phyloP scores from a whole-genome alignment of 2,329 filamentous ascomycete species.

The Pseudogymnoascus verrucosus region DNA sequence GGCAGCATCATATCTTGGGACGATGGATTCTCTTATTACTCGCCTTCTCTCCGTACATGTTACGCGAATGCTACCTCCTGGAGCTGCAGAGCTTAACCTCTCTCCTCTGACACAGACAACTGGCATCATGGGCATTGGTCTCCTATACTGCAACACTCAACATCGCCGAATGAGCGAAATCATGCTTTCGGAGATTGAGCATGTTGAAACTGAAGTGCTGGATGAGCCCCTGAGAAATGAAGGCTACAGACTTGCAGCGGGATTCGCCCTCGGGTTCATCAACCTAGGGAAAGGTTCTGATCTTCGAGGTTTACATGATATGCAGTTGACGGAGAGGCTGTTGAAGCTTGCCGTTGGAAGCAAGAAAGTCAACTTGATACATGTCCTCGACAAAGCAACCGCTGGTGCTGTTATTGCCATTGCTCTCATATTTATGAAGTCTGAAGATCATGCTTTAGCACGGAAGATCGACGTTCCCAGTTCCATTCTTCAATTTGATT shows the following conservation, averaged over 20 bases:
- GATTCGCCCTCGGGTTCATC: slow-evolving; percentile 87
- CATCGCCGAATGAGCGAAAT: slow-evolving; percentile 98
- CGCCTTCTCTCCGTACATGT: slow-evolving; percentile 91
- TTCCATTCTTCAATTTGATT: slow-evolving; percentile 85
- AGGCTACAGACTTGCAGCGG: slow-evolving; percentile 90
- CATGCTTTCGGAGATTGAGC: slow-evolving; percentile 95
- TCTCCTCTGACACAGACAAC: slow-evolving; percentile 91
- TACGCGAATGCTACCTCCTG: slow-evolving; percentile 84
- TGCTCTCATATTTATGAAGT: slow-evolving; percentile 94
- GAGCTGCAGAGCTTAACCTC: slow-evolving; percentile 87
- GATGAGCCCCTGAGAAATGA: slow-evolving; percentile 83
- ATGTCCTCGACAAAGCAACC: slow-evolving; percentile 86
- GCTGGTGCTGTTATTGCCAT: slow-evolving; percentile 89
- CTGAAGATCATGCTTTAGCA: slow-evolving; percentile 77
- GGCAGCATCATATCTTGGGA: slow-evolving; percentile 88
- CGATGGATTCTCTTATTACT: slow-evolving; percentile 94
- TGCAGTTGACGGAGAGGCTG: slow-evolving; percentile 84
- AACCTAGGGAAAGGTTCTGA: slow-evolving; percentile 89
- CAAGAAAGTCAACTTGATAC: slow-evolving; percentile 85
- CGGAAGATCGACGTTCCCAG: slow-evolving; percentile 90
- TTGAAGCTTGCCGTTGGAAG: slow-evolving; percentile 78
- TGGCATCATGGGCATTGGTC: slow-evolving; percentile 91
- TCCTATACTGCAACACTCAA: slow-evolving; percentile 90
- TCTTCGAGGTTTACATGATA: slow-evolving; percentile 81
- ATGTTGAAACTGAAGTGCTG: slow-evolving; percentile 70